A percentile compares a stretch with the other conserved stretches of the same genome.
Evolutionary conservation across 2,329 filamentous ascomycete genomes (phyloP).

Genomic region (Acephala macrosclerotiorum): DNA sequence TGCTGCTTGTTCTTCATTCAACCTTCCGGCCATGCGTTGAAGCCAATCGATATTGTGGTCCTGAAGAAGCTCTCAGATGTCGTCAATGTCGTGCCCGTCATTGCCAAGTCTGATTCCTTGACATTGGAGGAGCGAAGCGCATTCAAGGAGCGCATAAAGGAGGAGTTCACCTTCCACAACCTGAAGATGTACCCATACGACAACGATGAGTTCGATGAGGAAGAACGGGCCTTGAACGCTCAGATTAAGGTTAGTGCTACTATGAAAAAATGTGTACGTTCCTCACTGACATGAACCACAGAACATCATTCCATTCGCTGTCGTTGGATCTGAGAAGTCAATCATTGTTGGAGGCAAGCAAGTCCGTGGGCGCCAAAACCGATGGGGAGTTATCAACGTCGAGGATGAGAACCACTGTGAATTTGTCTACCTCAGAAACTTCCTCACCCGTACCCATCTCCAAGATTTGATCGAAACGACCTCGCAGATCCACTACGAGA

Average conservation of each 20-base stretch:
- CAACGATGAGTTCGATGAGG: slow-evolving; percentile 97
- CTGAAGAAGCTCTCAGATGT: slow-evolving; percentile 99
- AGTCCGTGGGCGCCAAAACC: slow-evolving; percentile 96
- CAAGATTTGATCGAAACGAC: slow-evolving; percentile 99
- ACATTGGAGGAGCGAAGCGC: slow-evolving; percentile 93
- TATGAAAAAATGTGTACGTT: background rate
- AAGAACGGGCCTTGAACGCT: slow-evolving; percentile 91
- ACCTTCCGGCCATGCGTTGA: slow-evolving; percentile 95
- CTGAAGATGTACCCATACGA: slow-evolving; percentile 99
- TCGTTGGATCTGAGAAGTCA: slow-evolving; percentile 97
- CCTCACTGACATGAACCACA: slow-evolving; percentile 52
- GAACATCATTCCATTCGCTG: slow-evolving; percentile 95
- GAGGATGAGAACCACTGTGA: slow-evolving; percentile 99
- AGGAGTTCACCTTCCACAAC: slow-evolving; percentile 99
- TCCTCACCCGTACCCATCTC: slow-evolving; percentile 96
- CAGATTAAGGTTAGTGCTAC: slow-evolving; percentile 86
- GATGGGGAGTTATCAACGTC: slow-evolving; percentile 99
- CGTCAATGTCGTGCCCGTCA: slow-evolving; percentile 98
- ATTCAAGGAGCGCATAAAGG: slow-evolving; percentile 99
- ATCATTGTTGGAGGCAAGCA: slow-evolving; percentile 98
- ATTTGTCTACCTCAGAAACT: slow-evolving; percentile 98
- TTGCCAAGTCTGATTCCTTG: slow-evolving; percentile 96
- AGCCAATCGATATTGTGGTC: slow-evolving; percentile 99
- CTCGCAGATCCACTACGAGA: slow-evolving; percentile 99
- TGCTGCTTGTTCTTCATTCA: slow-evolving; percentile 99